A percentile compares a stretch with the other conserved stretches of the same genome.
These are phyloP conservation scores for Pachysandra terminalis DNA, from an alignment of 164 flowering plant genomes.

Conservation along the genomic window DNA sequence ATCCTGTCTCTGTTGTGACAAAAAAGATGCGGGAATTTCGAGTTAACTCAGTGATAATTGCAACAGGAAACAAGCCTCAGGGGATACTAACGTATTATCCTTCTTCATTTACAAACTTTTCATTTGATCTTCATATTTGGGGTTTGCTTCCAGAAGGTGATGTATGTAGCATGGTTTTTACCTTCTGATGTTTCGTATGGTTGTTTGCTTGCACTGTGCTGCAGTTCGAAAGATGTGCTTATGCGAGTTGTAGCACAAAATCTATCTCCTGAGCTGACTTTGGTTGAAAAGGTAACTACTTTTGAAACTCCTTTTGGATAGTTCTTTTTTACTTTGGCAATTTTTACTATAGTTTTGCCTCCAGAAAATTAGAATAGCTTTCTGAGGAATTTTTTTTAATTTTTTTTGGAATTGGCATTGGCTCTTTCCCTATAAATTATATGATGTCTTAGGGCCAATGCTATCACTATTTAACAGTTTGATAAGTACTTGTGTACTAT, in stretches of 20 bases:
- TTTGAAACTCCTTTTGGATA: background rate
- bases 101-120: background rate
- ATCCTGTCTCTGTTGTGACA: conserved; percentile 86
- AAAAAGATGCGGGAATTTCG: conserved; percentile 82
- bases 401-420: too few relatives aligned
- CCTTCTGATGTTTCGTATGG: conserved; percentile 5
- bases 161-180: background rate
- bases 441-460: too few relatives aligned
- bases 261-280: conserved; percentile 89
- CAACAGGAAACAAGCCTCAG: conserved; percentile 70
- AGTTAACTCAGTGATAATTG: conserved; percentile 68
- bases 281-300: conserved; percentile 80
- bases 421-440: too few relatives aligned
- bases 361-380: background rate
- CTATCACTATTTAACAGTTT: too few relatives aligned
- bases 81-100: conserved; percentile 89
- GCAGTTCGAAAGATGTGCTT: conserved; percentile 93
- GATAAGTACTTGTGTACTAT: too few relatives aligned
- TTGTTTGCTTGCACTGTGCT: conserved; percentile 11
- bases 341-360: background rate
- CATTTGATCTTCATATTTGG: background rate
- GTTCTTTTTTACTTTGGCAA: background rate
- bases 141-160: background rate
- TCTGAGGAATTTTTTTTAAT: too few relatives aligned
- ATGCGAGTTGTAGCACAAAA: conserved; percentile 96